Evolutionary conservation across 306 rosid genomes (phyloP).

Genomic region (Dryas octopetala): DNA sequence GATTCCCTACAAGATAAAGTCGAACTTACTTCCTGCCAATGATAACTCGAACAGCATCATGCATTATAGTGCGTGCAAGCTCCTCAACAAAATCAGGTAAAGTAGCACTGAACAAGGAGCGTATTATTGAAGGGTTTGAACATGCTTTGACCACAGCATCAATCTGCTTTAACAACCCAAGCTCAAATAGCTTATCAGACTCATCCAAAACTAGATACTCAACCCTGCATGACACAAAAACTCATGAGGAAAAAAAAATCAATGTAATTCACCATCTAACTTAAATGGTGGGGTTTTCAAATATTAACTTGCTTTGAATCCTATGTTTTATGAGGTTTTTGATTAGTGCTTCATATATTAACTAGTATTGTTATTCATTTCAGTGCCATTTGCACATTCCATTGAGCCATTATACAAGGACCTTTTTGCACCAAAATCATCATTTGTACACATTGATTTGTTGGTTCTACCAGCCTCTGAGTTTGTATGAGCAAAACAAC

Average conservation of each 20-base stretch:
- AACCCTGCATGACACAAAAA: constrained; percentile 60
- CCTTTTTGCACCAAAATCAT: not conserved
- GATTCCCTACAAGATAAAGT: constrained; percentile 18
- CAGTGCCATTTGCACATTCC: not conserved
- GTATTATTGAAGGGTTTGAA: constrained; percentile 80
- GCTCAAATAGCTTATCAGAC: constrained; percentile 97
- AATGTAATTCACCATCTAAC: constrained; percentile 3
- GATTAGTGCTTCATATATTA: not conserved
- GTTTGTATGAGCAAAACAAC: constrained; percentile 16
- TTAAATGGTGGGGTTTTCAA: not conserved
- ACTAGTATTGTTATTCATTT: constrained; percentile 1
- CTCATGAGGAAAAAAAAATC: constrained; percentile 24
- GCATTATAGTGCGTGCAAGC: constrained; percentile 90
- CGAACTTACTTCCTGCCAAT: constrained; percentile 88
- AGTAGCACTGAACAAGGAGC: constrained; percentile 92
- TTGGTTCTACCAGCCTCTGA: not conserved
- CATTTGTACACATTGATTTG: not conserved
- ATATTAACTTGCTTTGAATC: not conserved
- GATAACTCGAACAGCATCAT: constrained; percentile 91
- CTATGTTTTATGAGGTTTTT: not conserved
- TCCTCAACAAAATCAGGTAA: constrained; percentile 94
- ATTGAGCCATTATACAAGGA: not conserved
- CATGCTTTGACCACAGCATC: constrained; percentile 85
- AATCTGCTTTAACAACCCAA: constrained; percentile 72
- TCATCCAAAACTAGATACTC: constrained; percentile 91